These are phyloP conservation scores for Phialophora verrucosa DNA, from an alignment of 2,329 filamentous ascomycete species.

Conservation along the genomic window DNA sequence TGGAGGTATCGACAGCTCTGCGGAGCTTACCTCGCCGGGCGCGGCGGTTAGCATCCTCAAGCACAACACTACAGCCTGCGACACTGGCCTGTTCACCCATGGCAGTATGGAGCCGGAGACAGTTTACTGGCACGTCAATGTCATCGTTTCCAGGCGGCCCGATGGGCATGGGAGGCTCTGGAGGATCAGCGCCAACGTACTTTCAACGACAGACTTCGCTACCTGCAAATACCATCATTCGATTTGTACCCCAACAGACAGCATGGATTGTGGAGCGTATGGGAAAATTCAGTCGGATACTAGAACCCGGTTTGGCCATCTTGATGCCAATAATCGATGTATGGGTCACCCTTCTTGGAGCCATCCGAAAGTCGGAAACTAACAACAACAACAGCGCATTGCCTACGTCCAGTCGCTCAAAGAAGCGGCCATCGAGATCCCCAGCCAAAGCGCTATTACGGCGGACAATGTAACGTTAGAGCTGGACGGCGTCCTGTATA, in stretches of 20 bases:
- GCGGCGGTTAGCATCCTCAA: background rate
- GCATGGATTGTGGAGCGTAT: conserved; percentile 99
- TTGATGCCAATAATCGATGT: conserved; percentile 84
- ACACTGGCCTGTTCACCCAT: conserved; percentile 32
- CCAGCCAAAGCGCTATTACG: conserved; percentile 95
- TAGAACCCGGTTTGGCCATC: conserved; percentile 88
- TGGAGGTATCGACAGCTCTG: conserved; percentile 27
- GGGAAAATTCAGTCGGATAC: conserved; percentile 93
- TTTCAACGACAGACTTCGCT: conserved; percentile 71
- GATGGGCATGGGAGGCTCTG: conserved; percentile 43
- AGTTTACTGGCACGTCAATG: conserved; percentile 33
- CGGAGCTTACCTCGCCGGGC: conserved; percentile 25
- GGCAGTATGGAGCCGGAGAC: conserved; percentile 36
- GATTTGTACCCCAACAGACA: conserved; percentile 98
- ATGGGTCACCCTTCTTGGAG: conserved; percentile 4
- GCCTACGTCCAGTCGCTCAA: conserved; percentile 98
- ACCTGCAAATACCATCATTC: conserved; percentile 91
- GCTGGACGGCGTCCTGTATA: conserved; percentile 93
- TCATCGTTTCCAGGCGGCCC: conserved; percentile 42
- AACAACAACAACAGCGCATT: conserved; percentile 70
- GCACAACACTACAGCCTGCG: background rate
- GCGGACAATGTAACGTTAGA: conserved; percentile 98
- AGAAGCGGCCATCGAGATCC: conserved; percentile 94
- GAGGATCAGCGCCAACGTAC: conserved; percentile 69
- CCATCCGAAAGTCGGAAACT: conserved; percentile 8